Base-by-base conservation (phyloP, 2,329 filamentous ascomycete species). In the Diaporthe velutina region DNA sequence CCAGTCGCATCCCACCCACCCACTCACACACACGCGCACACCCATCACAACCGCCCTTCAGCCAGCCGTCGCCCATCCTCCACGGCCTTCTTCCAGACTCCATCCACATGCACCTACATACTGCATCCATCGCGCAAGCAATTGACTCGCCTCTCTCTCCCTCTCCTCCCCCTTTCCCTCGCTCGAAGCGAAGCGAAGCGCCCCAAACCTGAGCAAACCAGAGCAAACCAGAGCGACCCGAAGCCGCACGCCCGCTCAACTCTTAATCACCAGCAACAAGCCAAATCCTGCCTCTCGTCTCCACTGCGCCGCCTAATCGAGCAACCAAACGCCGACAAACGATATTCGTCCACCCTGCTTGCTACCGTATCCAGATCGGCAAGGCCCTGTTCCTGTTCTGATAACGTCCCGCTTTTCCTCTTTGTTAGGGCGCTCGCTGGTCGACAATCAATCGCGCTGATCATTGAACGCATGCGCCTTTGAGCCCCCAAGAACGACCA, bases 391-490 rank as follows among this genome's bases (percentile, higher is more conserved):
- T 72, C 74, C 38, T 66, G 71, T 74, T 74, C 68, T 76, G 74
- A 76, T 74, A 76, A 76, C 74, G 74, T 76, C 74, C 74, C 74
- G 74, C 73, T 76, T 76, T 76, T 76, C 68, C 61, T 76, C 74
- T 76, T 74, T 76, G 74, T 75, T 70, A 74, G 71, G 74, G 72
- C 67, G 67, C 66, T 71, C 74, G 74, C 74, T 74, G 73, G 74
- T 70, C 73, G 74, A 76, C 73, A 66, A 68, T 67, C 64, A 70
- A 73, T 71, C 66, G 54, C 66, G 70, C 70, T 72, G 70, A 72
- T 72, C 70, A 64, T 50, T 64, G 70, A 54, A 61, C 70, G 57
- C 45, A 72, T 72, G 70, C 70, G 70, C 70, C 70, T 64, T 72
- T 72, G 70, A 64, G 45, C 57, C 70, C 70, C 57, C 58, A 60